Base-by-base conservation (phyloP, 2,329 filamentous ascomycete genomes). In the Calonectria multiphialidica region DNA sequence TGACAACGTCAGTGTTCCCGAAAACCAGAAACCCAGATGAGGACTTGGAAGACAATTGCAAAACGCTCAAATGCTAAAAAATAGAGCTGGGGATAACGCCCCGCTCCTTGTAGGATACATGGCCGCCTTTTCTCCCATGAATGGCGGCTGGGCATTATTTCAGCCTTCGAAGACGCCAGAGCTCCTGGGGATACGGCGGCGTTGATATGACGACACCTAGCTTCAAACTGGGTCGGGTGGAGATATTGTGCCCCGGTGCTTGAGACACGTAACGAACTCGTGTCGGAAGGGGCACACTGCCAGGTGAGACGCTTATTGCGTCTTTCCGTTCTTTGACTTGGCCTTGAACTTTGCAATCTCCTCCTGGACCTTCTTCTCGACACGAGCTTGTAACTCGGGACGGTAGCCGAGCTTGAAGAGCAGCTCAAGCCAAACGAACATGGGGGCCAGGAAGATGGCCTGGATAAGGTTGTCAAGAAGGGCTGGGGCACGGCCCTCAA, bases 351-450 rank as follows among this genome's bases (percentile, higher is more conserved):
- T 97, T 77, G 90, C 88, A 75, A 98, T 89, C 82, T 98, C 95
- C 77, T 90, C 87, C 81, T 92, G 85, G 4, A 98, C 94, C 44
- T 90, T 91, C 82, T 92, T 92, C 73, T 96, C 91, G 53, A 98
- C 91, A 63, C 96, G 91, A 72, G 90, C 89, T 86, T 96, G 95
- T 77, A 99, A 87, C 83, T 98, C 95, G 1, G 93, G 94, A 72
- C 97, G 91, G 84, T 98, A 99, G 61, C 97, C 97, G 63, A 97
- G 90, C 80, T 89, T 92, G 87, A 99, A 99, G 30, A 99, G 88
- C 28, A 97, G 86, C 86, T 98, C 96, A 79, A 99, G 93, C 94
- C 97, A 99, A 71, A 98, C 96, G 79, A 98, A 99, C 80, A 99
- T 93, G 10, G 97, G 97, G 0, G 97, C 97, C 28, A 98, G 88